Percentiles rank a stretch among this genome's conserved stretches.
These are phyloP conservation scores for Dothistroma pini DNA, from an alignment of 2,329 filamentous ascomycete genomes.

Conservation along the genomic window DNA sequence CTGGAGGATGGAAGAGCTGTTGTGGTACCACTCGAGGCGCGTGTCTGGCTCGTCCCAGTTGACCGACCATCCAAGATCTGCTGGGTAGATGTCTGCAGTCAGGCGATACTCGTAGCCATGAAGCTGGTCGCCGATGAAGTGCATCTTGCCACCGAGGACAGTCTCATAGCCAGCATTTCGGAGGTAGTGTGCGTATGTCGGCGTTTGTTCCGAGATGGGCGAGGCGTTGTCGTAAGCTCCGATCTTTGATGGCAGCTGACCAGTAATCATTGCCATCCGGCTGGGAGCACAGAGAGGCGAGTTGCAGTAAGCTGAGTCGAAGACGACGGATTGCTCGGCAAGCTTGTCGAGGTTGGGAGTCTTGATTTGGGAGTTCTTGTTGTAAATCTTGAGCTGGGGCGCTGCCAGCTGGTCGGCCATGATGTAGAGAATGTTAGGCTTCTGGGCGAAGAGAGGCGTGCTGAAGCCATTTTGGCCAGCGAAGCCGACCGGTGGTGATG, in stretches of 20 bases:
- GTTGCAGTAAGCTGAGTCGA: constrained; percentile 91
- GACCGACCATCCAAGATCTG: constrained; percentile 90
- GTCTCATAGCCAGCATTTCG: constrained; percentile 84
- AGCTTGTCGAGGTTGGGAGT: constrained; percentile 85
- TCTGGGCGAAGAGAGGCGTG: constrained; percentile 39
- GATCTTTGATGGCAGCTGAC: constrained; percentile 86
- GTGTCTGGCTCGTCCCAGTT: constrained; percentile 89
- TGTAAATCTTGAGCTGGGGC: constrained; percentile 87
- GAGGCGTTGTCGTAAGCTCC: constrained; percentile 89
- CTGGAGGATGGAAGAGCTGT: constrained; percentile 88
- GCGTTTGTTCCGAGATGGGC: constrained; percentile 76
- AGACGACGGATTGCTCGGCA: constrained; percentile 77
- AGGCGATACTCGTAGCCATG: constrained; percentile 90
- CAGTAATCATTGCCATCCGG: constrained; percentile 91
- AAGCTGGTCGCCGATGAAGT: constrained; percentile 91
- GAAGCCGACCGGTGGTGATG: constrained; percentile 37
- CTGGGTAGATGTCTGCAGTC: constrained; percentile 94
- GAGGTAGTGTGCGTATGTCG: constrained; percentile 90
- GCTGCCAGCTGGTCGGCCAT: constrained; percentile 96
- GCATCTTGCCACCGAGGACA: constrained; percentile 91
- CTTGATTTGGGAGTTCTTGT: constrained; percentile 81
- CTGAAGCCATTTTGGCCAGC: constrained; percentile 39
- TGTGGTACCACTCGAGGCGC: constrained; percentile 92
- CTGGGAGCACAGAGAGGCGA: constrained; percentile 89
- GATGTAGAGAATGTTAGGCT: constrained; percentile 83